Evolutionary conservation across 2,329 filamentous ascomycete species (phyloP), one percentile per base, ranked within the genome.

Genomic region (Aureobasidium mangrovei): DNA sequence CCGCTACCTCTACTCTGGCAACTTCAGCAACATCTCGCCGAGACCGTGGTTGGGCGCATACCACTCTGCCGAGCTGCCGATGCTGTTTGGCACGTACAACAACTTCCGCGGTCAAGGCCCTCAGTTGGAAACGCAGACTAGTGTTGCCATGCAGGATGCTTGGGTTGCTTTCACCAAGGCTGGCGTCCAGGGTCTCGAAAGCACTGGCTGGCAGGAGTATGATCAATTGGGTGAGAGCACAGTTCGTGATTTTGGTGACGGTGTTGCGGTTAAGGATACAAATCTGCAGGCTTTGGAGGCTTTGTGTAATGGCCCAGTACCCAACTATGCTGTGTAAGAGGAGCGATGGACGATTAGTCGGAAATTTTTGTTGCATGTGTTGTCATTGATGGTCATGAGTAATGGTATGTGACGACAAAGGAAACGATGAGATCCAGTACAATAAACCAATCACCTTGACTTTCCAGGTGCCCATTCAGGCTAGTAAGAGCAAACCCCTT

Each of bases 21-120:
- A 70, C 52, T 74, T 72, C 58, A 61, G 69, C 24, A 74, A 75
- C 56, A 65, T 74, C 47, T 65, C 66, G 10, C 67, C 67, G 0
- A 61, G 62, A 28, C 56, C 62, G 2, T 75, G 71, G 70, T 63
- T 74, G 42, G 72, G 72, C 4, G 72, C 71, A 1, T 75, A 70
- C 49, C 73, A 75, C 56, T 65, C 63, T 39, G 56, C 63, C 4
- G 70, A 73, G 43, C 59, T 69, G 7, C 65, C 68, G 8, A 58
- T 72, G 56, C 56, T 67, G 24, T 72, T 72, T 59, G 70, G 69
- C 12, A 71, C 70, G 3, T 69, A 70, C 47, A 55, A 55, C 31
- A 55, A 65, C 45, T 64, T 57, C 52, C 44, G 63, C 7, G 62
- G 61, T 1, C 28, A 43, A 2, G 61, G 61, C 8, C 62, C 62